Evolutionary conservation across 2,329 filamentous ascomycete species (phyloP), one percentile per base, ranked within the genome.

Genomic region (Ophiocordyceps camponoti-floridani): DNA sequence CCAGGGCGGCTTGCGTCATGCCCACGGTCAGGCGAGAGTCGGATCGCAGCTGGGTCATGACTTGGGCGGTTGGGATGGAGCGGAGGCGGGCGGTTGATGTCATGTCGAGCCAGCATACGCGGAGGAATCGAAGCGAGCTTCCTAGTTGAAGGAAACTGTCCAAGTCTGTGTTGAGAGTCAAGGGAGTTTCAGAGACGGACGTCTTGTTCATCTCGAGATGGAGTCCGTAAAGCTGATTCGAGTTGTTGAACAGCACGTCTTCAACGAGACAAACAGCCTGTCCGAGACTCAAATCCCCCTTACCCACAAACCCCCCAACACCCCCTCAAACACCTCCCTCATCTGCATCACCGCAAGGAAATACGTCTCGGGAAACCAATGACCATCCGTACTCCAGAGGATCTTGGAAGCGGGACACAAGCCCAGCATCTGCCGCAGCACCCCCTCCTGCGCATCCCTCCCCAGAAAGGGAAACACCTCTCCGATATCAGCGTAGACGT

Each of bases 401-500:
- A 91, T 68, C 62, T 89, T 89, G 44, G 75, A 77, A 45, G 74
- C 76, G 0, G 85, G 84, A 19, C 78, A 81, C 4, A 89, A 59
- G 57, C 93, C 85, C 9, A 93, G 61, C 1, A 83, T 75, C 55
- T 91, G 75, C 41, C 78, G 74, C 12, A 93, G 51, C 1, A 86
- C 72, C 0, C 67, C 66, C 51, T 82, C 77, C 57, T 93, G 84
- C 0, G 84, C 86, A 47, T 85, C 77, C 43, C 80, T 73, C 49
- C 80, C 88, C 35, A 91, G 60, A 60, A 79, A 79, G 0, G 84
- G 84, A 48, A 91, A 93, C 0, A 91, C 79, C 54, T 87, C 81
- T 1, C 86, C 84, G 45, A 93, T 75, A 54, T 93, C 86, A 12
- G 85, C 74, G 55, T 86, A 91, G 2, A 84, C 82, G 54, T 93